Base-by-base conservation (phyloP, 345 rosid genomes). In the Streptanthus diversifolius region DNA sequence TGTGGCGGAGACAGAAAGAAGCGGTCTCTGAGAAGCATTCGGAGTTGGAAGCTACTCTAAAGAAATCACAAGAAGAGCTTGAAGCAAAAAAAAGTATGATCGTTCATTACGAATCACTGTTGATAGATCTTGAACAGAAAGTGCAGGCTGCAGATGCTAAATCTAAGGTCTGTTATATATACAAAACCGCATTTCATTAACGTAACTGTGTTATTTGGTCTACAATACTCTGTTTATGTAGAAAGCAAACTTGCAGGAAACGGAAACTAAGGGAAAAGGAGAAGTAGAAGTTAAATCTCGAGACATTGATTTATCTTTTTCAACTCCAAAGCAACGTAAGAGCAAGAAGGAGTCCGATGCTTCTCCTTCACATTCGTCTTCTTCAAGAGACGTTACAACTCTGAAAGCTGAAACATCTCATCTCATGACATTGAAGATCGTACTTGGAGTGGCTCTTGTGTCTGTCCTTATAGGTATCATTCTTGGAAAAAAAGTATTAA, bases 401-500 rank as follows among this genome's bases (percentile, higher is more conserved):
- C 85, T 76, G 48, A 73, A 59, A 18, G 33, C 63, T 0, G 79
- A 66, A 22, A 68, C 32, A 39, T 85, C 87, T 15, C 66, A 73
- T 22, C 72, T 58, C 52, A 77, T 69, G 74, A 83, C 70, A 82
- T 63, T 86, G 10, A 88, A 85, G 85, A 67, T 88, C 60, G 70
- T 85, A 7, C 47, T 86, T 5, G 89, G 89, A 66, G 86, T 87
- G 27, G 97, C 90, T 25, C 73, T 91, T 53, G 77, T 87, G 27
- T 91, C 99, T n/a, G 49, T 87, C 72, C 71, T 93, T 74, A 29
- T 89, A 1, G 97, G 96, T 25, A 44, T 88, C 11, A 75, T 87
- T 77, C 82, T 93, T 63, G 97, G 99, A 37, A 89, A 89, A 89
- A 76, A 79, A 80, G 49, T 93, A 87, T 59, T 91, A 84, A 82